Evolutionary conservation across 352 stramenopile genomes (phyloP).

Genomic region (Phytophthora ohioensis): DNA sequence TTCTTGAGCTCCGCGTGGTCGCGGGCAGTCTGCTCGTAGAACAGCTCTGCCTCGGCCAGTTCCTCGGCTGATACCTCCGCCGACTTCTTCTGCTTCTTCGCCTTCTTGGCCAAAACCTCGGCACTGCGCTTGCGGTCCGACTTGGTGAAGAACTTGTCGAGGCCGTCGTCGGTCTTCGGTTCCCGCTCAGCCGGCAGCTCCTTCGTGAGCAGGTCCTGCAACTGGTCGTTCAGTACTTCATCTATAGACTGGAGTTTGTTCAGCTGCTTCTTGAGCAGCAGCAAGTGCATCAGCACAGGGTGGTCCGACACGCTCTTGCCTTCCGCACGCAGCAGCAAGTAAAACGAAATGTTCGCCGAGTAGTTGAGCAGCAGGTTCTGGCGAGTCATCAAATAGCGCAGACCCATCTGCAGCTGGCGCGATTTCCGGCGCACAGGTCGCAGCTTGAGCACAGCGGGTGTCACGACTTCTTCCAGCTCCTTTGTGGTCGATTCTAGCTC

Average conservation of each 20-base stretch:
- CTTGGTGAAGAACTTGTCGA: conserved; percentile 77
- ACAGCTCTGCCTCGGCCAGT: conserved; percentile 66
- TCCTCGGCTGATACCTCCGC: conserved; percentile 51
- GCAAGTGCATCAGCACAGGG: conserved; percentile 79
- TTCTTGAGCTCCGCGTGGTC: conserved; percentile 66
- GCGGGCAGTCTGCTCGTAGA: conserved; percentile 72
- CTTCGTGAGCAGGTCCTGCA: conserved; percentile 75
- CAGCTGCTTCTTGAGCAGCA: conserved; percentile 83
- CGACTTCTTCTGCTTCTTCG: conserved; percentile 63
- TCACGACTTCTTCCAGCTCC: conserved; percentile 72
- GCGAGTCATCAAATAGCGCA: conserved; percentile 82
- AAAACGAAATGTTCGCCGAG: conserved; percentile 88
- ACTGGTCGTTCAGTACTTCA: conserved; percentile 60
- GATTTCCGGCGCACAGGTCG: conserved; percentile 67
- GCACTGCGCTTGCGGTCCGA: conserved; percentile 43
- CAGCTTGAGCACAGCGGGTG: conserved; percentile 78
- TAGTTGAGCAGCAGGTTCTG: conserved; percentile 90
- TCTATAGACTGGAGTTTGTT: conserved; percentile 66
- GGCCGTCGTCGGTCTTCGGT: conserved; percentile 56
- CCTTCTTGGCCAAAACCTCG: conserved; percentile 32
- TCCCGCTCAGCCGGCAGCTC: conserved; percentile 60
- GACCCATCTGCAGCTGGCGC: conserved; percentile 61
- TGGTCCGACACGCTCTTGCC: conserved; percentile 85
- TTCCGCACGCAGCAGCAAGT: conserved; percentile 80
- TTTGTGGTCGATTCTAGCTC: conserved; percentile 78